Evolutionary conservation across 2,329 filamentous ascomycete species (phyloP).

Genomic region (Dactylellina parvicollis): DNA sequence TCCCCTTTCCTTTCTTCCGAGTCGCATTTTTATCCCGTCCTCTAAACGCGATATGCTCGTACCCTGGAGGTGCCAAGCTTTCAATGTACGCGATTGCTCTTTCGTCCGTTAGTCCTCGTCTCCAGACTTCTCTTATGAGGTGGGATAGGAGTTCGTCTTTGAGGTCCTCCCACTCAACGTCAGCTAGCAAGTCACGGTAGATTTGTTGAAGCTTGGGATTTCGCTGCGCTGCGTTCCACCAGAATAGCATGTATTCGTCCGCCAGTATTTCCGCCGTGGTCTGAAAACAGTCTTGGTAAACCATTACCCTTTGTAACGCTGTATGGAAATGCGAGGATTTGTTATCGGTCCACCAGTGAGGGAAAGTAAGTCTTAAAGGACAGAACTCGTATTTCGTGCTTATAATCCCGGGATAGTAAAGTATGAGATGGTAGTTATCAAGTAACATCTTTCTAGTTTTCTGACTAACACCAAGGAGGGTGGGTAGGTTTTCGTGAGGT

Average conservation of each 20-base stretch:
- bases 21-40: background rate
- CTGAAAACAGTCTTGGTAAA: slow-evolving; percentile 30
- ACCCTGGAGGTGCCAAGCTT: background rate
- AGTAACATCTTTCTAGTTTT: slow-evolving; percentile 4
- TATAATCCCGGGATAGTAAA: slow-evolving; percentile 21
- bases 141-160: slow-evolving; percentile 6
- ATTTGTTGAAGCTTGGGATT: slow-evolving; percentile 1
- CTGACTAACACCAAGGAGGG: slow-evolving; percentile 2
- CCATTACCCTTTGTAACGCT: slow-evolving; percentile 10
- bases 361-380: slow-evolving; percentile 7
- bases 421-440: slow-evolving; percentile 35
- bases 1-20: background rate
- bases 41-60: background rate
- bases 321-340: slow-evolving; percentile 11
- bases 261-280: slow-evolving; percentile 6
- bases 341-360: background rate
- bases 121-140: slow-evolving; percentile 15
- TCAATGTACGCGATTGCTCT: background rate
- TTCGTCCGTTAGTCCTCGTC: background rate
- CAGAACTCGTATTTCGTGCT: slow-evolving; percentile 27
- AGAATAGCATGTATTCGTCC: slow-evolving; percentile 14
- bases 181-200: background rate
- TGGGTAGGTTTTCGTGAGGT: background rate
- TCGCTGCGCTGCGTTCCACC: background rate
- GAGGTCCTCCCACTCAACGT: background rate